Base-by-base conservation (phyloP, 2,329 filamentous ascomycete genomes). In the Talaromyces funiculosus region DNA sequence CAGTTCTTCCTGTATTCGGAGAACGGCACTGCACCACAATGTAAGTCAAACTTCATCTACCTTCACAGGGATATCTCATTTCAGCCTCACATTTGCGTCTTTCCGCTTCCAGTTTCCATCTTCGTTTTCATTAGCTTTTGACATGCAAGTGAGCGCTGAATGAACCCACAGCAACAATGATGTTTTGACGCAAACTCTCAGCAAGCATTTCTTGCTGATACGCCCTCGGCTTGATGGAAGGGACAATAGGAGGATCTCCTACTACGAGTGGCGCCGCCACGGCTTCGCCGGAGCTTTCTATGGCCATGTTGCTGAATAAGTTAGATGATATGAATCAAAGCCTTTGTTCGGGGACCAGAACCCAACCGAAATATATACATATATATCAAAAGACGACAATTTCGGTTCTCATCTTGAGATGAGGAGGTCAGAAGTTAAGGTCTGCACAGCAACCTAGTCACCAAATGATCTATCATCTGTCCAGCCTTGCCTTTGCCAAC, bases 41-140 rank as follows among this genome's bases (percentile, higher is more conserved):
- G 22, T 38, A 20, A 42, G 56, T 24, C 18, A 53, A 38, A 51
- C 29, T 40, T 33, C n/a, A 29, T 24, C 26, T 53, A 53, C 22
- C 35, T 18, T 56, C 40, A 14, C n/a, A 9, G 22, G 14, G 26
- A 14, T 38, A 51, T 5, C 31, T 35, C 38, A 31, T 33, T 43
- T 10, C 16, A 57, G 51, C 73, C 82, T 74, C 81, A 90, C 88
- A 92, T 83, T 65, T 88, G 86, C 3, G 89, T 92, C 71, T 92
- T 92, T 2, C 89, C 89, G 64, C 84, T 90, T 1, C 89, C 89
- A 0, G 89, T 92, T 63, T 90, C 88, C 89, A 92, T 92, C 87
- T 89, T 59, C 59, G 42, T 31, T n/a, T 12, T 10, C n/a, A 35
- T 18, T 14, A 53, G 22, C 29, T 20, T 42, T 4, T n/a, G 2